Percentiles rank a stretch among this genome's conserved stretches.
Conservation (phyloP, 306 rosid species). For the Corylus americana region DNA sequence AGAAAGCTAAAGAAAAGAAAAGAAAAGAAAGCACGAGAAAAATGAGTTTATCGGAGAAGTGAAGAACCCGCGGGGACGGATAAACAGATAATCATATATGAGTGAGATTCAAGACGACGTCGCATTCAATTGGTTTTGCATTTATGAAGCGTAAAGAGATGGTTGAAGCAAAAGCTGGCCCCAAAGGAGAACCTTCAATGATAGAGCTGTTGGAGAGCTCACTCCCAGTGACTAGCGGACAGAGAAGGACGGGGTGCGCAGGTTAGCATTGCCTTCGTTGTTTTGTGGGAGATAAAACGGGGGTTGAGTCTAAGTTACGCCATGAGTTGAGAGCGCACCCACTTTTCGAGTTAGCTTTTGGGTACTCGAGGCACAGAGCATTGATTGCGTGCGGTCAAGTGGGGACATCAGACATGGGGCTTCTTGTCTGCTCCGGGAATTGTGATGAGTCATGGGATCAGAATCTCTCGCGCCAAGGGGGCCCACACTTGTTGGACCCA, state of each 20-base stretch:
- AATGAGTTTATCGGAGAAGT: neutral
- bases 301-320: neutral
- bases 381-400: slow-evolving; percentile 20
- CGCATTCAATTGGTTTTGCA: too few relatives aligned
- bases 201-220: neutral
- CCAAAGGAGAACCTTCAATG: neutral
- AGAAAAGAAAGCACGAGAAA: slow-evolving; percentile 4
- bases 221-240: neutral
- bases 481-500: slow-evolving; percentile 8
- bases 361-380: neutral
- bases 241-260: slow-evolving; percentile 22
- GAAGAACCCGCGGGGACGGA: neutral
- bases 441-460: slow-evolving; percentile 3
- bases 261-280: slow-evolving; percentile 18
- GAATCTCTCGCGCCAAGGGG: neutral
- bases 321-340: neutral
- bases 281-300: neutral
- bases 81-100: neutral
- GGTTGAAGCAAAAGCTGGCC: neutral
- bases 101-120: neutral
- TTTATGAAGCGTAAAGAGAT: neutral
- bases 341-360: neutral
- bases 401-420: slow-evolving; percentile 2
- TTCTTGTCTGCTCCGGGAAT: slow-evolving; percentile 11
- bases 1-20: slow-evolving; percentile 31